phyloP scores from a whole-genome alignment of 1,284 basidiomycete genomes.

The Ustilago curta region DNA sequence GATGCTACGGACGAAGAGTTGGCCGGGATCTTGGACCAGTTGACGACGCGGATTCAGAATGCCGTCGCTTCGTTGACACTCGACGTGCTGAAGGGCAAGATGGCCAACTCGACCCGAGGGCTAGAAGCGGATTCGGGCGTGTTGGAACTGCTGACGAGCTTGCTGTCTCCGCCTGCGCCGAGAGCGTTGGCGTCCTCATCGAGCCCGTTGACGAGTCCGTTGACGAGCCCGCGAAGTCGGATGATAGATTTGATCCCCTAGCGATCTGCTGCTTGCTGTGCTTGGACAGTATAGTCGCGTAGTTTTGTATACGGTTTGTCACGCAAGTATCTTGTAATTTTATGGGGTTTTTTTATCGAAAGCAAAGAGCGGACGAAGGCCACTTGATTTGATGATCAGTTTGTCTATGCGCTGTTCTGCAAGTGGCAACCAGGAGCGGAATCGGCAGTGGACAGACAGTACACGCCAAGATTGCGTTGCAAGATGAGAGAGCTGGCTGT shows the following conservation, averaged over 20 bases:
- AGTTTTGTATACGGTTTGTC: too few relatives aligned
- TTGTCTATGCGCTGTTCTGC: too few relatives aligned
- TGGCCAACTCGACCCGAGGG: slow-evolving; percentile 21
- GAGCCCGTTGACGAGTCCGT: slow-evolving; percentile 27
- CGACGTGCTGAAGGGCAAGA: slow-evolving; percentile 35
- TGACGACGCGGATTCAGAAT: slow-evolving; percentile 65
- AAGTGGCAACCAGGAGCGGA: too few relatives aligned
- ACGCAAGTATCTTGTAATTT: slow-evolving; percentile 1
- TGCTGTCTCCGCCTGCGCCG: slow-evolving; percentile 25
- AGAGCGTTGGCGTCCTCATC: slow-evolving; percentile 1
- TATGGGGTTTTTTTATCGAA: background rate
- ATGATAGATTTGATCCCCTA: slow-evolving; percentile 33
- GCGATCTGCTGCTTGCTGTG: too few relatives aligned
- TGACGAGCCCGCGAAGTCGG: slow-evolving; percentile 29
- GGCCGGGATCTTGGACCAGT: slow-evolving; percentile 58
- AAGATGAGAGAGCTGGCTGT: too few relatives aligned
- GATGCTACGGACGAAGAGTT: slow-evolving; percentile 68
- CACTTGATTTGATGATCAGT: too few relatives aligned
- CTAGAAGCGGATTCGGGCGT: slow-evolving; percentile 20
- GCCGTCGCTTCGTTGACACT: slow-evolving; percentile 49
- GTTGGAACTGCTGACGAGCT: slow-evolving; percentile 31
- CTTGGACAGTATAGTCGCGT: too few relatives aligned
- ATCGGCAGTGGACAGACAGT: too few relatives aligned
- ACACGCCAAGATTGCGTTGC: too few relatives aligned
- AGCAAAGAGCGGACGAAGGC: background rate